These are phyloP conservation scores for Melanogaster broomeanus DNA, from an alignment of 768 basidiomycete species.

Conservation along the genomic window DNA sequence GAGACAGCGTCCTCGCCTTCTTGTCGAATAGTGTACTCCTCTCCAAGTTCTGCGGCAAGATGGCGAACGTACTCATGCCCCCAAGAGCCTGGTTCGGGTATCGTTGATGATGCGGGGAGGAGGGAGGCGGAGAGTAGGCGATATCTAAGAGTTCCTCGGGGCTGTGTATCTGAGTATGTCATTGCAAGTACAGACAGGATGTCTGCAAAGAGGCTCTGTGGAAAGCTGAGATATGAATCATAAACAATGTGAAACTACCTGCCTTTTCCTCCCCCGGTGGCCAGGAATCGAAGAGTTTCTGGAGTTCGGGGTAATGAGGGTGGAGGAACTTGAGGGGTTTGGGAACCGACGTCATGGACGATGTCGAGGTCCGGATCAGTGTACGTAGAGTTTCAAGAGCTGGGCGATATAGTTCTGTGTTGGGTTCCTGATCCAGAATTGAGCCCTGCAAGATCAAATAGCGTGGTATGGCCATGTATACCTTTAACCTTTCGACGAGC, in stretches of 20 bases:
- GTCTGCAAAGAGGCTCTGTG: slow-evolving; percentile 90
- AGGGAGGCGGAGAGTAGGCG: slow-evolving; percentile 80
- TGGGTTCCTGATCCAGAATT: slow-evolving; percentile 67
- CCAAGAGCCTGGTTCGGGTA: slow-evolving; percentile 93
- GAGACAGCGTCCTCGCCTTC: slow-evolving; percentile 44
- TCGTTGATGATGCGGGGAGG: slow-evolving; percentile 61
- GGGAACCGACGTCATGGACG: slow-evolving; percentile 98
- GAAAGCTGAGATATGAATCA: not conserved
- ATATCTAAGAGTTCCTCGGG: slow-evolving; percentile 93
- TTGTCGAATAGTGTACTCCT: slow-evolving; percentile 81
- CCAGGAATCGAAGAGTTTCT: slow-evolving; percentile 83
- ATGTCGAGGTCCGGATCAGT: slow-evolving; percentile 93
- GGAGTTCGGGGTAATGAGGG: slow-evolving; percentile 87
- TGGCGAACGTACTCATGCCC: slow-evolving; percentile 99
- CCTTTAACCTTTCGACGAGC: slow-evolving; percentile 92
- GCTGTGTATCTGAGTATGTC: slow-evolving; percentile 98
- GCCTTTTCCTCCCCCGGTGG: slow-evolving; percentile 71
- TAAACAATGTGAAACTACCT: not conserved
- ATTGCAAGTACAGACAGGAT: slow-evolving; percentile 98
- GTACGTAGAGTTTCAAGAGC: slow-evolving; percentile 93
- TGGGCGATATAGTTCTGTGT: slow-evolving; percentile 81
- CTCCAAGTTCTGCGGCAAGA: slow-evolving; percentile 92
- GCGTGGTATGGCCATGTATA: slow-evolving; percentile 42
- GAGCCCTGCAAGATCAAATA: slow-evolving; percentile 6
- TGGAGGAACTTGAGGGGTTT: slow-evolving; percentile 98